Conservation (phyloP, 176 grass and related monocot species). For the Aegilops longissima region DNA sequence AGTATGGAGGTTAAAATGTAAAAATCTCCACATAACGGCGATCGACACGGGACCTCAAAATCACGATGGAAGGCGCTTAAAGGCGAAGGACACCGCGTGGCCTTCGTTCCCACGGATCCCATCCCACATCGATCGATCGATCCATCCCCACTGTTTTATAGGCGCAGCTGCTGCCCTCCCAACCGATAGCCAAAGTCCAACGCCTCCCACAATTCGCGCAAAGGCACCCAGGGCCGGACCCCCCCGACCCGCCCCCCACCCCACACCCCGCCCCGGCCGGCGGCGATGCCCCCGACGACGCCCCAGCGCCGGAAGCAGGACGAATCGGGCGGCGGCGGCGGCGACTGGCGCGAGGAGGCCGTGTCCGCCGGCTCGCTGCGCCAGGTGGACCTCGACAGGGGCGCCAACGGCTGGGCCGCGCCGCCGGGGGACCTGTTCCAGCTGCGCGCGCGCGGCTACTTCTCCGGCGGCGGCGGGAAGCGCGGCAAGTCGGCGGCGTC, state of each 20-base stretch:
- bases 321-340: conserved; percentile 20
- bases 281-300: conserved; percentile 24
- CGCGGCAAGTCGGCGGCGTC: conserved; percentile 52
- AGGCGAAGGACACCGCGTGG: not conserved
- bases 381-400: conserved; percentile 65
- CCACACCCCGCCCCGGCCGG: not conserved
- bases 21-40: not conserved
- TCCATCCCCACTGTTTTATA: conserved; percentile 16
- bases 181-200: conserved; percentile 20
- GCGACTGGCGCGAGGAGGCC: conserved; percentile 53
- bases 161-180: conserved; percentile 1
- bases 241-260: conserved; percentile 1
- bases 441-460: conserved; percentile 61
- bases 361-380: conserved; percentile 58
- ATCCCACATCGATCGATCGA: not conserved
- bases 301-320: conserved; percentile 17
- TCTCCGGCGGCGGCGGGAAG: conserved; percentile 29
- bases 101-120: not conserved
- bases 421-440: conserved; percentile 86
- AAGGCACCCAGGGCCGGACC: not conserved
- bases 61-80: not conserved
- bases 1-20: no score
- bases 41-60: not conserved
- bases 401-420: conserved; percentile 91
- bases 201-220: conserved; percentile 6